Evolutionary conservation across 2,329 filamentous ascomycete genomes (phyloP).

Genomic region (Aspergillus sp.): DNA sequence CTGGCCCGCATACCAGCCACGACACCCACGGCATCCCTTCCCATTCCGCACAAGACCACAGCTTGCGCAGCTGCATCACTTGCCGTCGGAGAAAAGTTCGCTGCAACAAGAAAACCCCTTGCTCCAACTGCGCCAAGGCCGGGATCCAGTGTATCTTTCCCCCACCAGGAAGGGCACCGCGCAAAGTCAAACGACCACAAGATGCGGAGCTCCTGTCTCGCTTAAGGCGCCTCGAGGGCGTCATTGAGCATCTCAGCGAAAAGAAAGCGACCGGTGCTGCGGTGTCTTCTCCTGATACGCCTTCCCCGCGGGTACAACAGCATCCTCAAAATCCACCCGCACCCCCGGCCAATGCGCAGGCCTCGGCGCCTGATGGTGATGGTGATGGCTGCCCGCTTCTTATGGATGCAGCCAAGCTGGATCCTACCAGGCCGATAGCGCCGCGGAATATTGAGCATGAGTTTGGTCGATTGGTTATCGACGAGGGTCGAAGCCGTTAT

Average conservation of each 20-base stretch:
- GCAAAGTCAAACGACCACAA: conserved; percentile 59
- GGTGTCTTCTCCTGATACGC: neutral
- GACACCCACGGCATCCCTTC: conserved; percentile 2
- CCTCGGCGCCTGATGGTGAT: neutral
- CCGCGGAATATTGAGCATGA: conserved; percentile 43
- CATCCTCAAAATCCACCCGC: conserved; percentile 5
- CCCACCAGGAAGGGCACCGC: conserved; percentile 60
- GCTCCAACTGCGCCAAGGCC: conserved; percentile 51
- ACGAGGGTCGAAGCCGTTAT: conserved; percentile 61
- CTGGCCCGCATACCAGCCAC: conserved; percentile 2
- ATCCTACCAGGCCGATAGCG: conserved; percentile 25
- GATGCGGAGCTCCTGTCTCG: conserved; percentile 63
- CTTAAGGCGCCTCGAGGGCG: conserved; percentile 60
- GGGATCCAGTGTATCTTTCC: conserved; percentile 65
- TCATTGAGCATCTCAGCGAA: conserved; percentile 61
- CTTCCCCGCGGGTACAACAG: conserved; percentile 16
- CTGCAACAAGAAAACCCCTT: conserved; percentile 52
- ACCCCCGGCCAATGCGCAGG: neutral
- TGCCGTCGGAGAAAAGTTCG: conserved; percentile 52
- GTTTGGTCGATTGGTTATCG: conserved; percentile 61
- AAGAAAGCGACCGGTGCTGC: conserved; percentile 35
- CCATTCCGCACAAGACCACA: conserved; percentile 23
- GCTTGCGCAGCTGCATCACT: conserved; percentile 49
- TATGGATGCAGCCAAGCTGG: conserved; percentile 8
- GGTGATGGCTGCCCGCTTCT: conserved; percentile 17